Evolutionary conservation across 164 flowering plant genomes (phyloP).

Genomic region (Paratinospora sagittata): DNA sequence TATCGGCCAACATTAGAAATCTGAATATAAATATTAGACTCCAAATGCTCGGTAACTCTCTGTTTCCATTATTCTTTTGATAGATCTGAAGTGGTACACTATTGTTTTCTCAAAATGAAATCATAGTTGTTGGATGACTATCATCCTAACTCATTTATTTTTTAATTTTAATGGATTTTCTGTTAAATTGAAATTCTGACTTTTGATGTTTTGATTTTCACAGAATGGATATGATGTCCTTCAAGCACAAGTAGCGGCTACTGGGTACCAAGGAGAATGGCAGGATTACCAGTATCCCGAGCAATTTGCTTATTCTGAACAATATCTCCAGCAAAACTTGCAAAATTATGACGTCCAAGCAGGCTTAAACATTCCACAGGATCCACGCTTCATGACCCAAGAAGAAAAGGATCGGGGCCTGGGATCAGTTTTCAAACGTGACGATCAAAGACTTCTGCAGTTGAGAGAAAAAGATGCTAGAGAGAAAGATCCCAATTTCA

Average conservation of each 20-base stretch:
- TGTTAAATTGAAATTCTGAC: background rate
- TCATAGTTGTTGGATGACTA: background rate
- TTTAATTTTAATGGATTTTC: background rate
- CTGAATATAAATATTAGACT: too few species aligned
- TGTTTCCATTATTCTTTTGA: background rate
- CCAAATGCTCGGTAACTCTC: too few species aligned
- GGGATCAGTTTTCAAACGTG: constrained; percentile 98
- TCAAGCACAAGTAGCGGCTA: constrained; percentile 63
- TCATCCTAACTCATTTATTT: background rate
- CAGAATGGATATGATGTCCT: constrained; percentile 79
- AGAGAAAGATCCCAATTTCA: constrained; percentile 96
- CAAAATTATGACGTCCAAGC: constrained; percentile 56
- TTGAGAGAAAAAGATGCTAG: constrained; percentile 93
- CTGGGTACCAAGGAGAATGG: constrained; percentile 82
- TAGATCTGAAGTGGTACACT: background rate
- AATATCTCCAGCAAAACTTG: constrained; percentile 62
- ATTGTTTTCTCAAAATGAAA: background rate
- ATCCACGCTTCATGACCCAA: constrained; percentile 89
- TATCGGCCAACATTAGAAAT: too few species aligned
- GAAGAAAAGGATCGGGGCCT: constrained; percentile 97
- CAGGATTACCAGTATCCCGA: constrained; percentile 85
- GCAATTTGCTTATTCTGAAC: constrained; percentile 79
- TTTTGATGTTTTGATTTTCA: constrained; percentile 12
- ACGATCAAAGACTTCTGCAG: constrained; percentile 90
- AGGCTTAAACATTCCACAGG: constrained; percentile 38